Percentiles rank a stretch among this genome's conserved stretches.
Evolutionary conservation across 2,329 filamentous ascomycete species (phyloP).

Genomic region (Drechmeria coniospora): DNA sequence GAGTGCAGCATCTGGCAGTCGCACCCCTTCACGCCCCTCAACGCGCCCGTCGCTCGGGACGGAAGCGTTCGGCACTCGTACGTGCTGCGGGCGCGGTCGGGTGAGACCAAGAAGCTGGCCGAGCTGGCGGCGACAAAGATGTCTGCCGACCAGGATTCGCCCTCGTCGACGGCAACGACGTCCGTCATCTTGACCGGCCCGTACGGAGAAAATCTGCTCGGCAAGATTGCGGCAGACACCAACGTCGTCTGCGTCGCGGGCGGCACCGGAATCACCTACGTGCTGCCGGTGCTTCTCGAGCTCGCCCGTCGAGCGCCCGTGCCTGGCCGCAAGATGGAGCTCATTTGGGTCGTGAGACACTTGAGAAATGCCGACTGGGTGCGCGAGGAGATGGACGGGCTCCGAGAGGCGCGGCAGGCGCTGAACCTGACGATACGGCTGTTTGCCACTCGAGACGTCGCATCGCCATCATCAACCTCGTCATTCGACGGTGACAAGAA

Average conservation of each 20-base stretch:
- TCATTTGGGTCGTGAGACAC: conserved; percentile 50
- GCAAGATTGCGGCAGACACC: conserved; percentile 22
- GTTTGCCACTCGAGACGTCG: conserved; percentile 40
- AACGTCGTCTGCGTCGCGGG: conserved; percentile 25
- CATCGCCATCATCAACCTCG: no score
- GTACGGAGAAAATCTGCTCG: conserved; percentile 39
- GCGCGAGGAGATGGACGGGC: conserved; percentile 33
- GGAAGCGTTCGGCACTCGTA: conserved; percentile 35
- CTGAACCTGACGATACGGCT: conserved; percentile 36
- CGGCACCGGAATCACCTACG: conserved; percentile 24
- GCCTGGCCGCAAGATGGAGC: conserved; percentile 32
- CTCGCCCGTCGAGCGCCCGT: conserved; percentile 26
- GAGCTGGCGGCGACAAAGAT: conserved; percentile 23
- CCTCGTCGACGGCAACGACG: conserved; percentile 19
- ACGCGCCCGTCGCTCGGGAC: conserved; percentile 27
- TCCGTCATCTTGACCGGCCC: conserved; percentile 46
- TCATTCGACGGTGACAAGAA: conserved; percentile 6
- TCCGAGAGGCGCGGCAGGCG: conserved; percentile 22
- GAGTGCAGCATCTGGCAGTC: conserved; percentile 55
- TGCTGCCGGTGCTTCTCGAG: conserved; percentile 20
- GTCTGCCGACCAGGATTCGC: background rate
- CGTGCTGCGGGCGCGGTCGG: conserved; percentile 39
- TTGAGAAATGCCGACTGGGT: conserved; percentile 42
- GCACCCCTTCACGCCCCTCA: conserved; percentile 54
- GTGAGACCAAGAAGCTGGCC: conserved; percentile 43